Evolutionary conservation across 441 rosid genomes (phyloP), one percentile per base, ranked within the genome.

Genomic region (Manihot esculenta): DNA sequence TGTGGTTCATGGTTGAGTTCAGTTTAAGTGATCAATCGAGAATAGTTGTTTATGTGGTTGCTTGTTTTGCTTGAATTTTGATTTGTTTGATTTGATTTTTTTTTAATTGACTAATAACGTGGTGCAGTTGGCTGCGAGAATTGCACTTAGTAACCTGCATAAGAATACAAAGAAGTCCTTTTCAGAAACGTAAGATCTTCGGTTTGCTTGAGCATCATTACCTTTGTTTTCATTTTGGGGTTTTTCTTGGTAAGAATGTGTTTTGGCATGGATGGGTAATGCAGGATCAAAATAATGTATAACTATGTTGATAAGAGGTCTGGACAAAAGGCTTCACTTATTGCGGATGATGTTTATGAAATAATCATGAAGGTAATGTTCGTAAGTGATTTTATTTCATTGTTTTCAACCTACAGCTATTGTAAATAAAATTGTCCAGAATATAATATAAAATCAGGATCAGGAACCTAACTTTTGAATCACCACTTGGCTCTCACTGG

Each of bases 41-140:
- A 23, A 62, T 62, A 62, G 23, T 62, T 62, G 48, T n/a, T n/a
- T n/a, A n/a, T n/a, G n/a, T n/a, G n/a, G n/a, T n/a, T n/a, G n/a
- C n/a, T n/a, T n/a, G n/a, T 6, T 62, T 62, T 33, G 38, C 38
- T 33, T 33, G 3, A 33, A 33, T 4, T 33, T 33, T 54, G 50
- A 5, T 21, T 56, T 11, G 18, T 47, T 38, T 57, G 10, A 9
- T 14, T 12, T 18, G 11, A 30, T 21, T 65, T 23, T 33, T 21
- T 65, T 33, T 76, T 65, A 20, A 5, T 13, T 42, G 14, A 8
- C 17, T 14, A 54, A 35, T 66, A 62, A 35, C 61, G 51, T 64
- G 59, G 27, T 81, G 70, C 88, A 90, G 96, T 73, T 90, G 80
- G 96, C 93, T 69, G 96, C 93, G 0, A 86, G 93, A 72, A 88